These are phyloP conservation scores for Paraleonurus japonicus DNA, from an alignment of 257 asterid genomes.

Conservation along the genomic window DNA sequence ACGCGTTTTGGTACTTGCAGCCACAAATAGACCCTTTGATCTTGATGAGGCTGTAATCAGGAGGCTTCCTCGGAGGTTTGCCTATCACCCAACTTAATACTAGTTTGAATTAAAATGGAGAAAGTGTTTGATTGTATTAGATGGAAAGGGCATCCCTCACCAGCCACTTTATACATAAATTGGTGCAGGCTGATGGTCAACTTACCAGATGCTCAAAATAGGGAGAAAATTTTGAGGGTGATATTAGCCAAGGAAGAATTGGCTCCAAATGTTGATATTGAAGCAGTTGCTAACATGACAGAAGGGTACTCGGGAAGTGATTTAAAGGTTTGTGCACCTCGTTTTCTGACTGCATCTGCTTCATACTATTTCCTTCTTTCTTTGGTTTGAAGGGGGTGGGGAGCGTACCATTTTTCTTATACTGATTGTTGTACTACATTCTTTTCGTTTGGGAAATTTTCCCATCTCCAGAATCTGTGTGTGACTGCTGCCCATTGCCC, in stretches of 20 bases:
- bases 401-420: not conserved
- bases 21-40: constrained; percentile 93
- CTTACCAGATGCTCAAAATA: constrained; percentile 76
- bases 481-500: constrained; percentile 77
- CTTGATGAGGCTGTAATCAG: constrained; percentile 96
- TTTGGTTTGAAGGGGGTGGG: not conserved
- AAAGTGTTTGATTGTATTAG: not conserved
- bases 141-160: not conserved
- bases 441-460: constrained; percentile 8
- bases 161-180: not conserved
- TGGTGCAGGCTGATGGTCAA: constrained; percentile 82
- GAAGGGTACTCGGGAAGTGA: constrained; percentile 96
- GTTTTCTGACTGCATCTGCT: not conserved
- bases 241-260: constrained; percentile 77
- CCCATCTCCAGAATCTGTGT: constrained; percentile 54
- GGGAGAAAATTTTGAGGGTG: constrained; percentile 66
- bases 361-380: not conserved
- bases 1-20: constrained; percentile 90
- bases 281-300: constrained; percentile 78
- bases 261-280: constrained; percentile 59
- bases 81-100: constrained; percentile 12
- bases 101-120: not conserved
- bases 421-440: not conserved
- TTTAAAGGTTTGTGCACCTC: constrained; percentile 65
- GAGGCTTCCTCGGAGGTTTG: constrained; percentile 90